Evolutionary conservation across 108 stramenopile genomes (phyloP), one percentile per base, ranked within the genome.

Genomic region (Cyclotella atomus): DNA sequence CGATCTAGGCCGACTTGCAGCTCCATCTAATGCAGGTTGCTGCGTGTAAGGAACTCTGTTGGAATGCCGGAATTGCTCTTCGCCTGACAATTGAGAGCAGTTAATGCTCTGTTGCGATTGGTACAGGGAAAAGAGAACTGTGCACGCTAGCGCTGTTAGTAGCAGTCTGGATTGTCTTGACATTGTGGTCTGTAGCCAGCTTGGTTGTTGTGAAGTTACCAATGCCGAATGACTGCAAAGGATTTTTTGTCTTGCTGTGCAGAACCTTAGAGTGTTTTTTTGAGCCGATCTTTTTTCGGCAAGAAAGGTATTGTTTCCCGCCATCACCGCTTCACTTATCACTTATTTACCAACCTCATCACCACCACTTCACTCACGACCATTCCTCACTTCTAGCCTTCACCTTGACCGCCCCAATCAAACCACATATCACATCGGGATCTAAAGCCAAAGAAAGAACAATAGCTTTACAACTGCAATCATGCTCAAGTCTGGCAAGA

Each of bases 401-500:
- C 49, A 19, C 4, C 49, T n/a, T 4, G 4, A 50, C 49, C 49
- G 4, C 49, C 49, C 14, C 49, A 4, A 4, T n/a, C 49, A 50
- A 20, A n/a, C 49, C 4, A 4, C 9, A 50, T 4, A 16, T n/a
- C 49, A 16, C 19, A 20, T n/a, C n/a, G n/a, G n/a, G 14, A 50
- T 4, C 49, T 4, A 16, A 50, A 20, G 49, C 14, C 8, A 14
- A 7, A 41, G 8, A 28, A 27, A 28, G 4, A 14, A n/a, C 6
- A 25, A 45, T n/a, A 8, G 36, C n/a, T 41, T 16, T 32, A 28
- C 21, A 16, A 15, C n/a, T 16, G 1, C 1, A 34, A 67, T 1
- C 69, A 70, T 70, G 73, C 19, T 1, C 69, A 70, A 57, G 73
- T 2, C 59, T 14, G 47, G 36, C 1, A 69, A 59, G 7, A 76